Percentiles rank a stretch among this genome's conserved stretches.
phyloP scores from a whole-genome alignment of 441 rosid genomes.

The Macaranga tanarius region DNA sequence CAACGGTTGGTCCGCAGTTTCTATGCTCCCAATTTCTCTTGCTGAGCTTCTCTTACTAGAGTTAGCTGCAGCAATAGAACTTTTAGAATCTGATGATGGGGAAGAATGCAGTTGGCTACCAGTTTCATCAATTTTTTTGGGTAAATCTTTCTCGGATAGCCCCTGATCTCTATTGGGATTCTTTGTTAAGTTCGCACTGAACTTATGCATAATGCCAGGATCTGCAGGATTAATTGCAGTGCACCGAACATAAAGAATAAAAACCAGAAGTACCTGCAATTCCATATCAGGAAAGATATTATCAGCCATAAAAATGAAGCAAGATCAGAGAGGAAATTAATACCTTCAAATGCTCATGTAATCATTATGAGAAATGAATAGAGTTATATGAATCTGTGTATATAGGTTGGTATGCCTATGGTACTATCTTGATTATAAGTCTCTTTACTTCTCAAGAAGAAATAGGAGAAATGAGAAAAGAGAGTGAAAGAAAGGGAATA shows the following conservation, averaged over 20 bases:
- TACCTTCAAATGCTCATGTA: neutral
- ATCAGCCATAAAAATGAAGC: neutral
- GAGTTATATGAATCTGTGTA: neutral
- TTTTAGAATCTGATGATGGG: conserved; percentile 74
- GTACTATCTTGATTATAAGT: neutral
- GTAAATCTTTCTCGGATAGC: conserved; percentile 39
- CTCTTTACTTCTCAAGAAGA: neutral
- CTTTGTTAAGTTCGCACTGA: conserved; percentile 39
- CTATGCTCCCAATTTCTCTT: conserved; percentile 45
- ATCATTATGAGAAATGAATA: neutral
- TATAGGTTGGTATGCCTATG: too few relatives aligned
- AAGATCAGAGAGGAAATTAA: neutral
- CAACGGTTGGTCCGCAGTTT: conserved; percentile 27
- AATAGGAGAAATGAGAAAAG: neutral
- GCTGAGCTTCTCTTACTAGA: conserved; percentile 70
- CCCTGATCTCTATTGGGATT: conserved; percentile 45
- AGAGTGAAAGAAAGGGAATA: neutral
- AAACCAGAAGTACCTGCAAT: conserved; percentile 70
- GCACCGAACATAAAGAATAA: conserved; percentile 79
- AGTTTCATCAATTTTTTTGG: conserved; percentile 55
- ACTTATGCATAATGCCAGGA: conserved; percentile 74
- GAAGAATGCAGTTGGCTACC: conserved; percentile 61
- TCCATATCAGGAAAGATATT: neutral
- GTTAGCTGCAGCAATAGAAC: conserved; percentile 57
- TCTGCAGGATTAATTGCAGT: conserved; percentile 97